Evolutionary conservation across 2,329 filamentous ascomycete genomes (phyloP).

Genomic region (Rutstroemia sp.): DNA sequence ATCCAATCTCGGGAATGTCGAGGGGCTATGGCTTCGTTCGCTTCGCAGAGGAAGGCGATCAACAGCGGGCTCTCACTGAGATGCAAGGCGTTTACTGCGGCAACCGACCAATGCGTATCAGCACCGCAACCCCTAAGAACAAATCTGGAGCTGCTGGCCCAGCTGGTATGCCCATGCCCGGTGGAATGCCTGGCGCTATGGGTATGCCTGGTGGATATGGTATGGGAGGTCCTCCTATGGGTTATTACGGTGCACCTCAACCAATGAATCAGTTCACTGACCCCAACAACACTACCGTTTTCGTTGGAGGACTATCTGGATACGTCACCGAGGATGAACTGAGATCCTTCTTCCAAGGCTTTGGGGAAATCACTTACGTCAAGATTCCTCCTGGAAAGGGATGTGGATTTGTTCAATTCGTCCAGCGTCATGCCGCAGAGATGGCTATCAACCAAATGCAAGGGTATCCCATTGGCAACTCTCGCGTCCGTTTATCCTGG

Average conservation of each 20-base stretch:
- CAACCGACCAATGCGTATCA: slow-evolving; percentile 97
- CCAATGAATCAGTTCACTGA: slow-evolving; percentile 99
- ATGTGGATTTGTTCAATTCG: slow-evolving; percentile 97
- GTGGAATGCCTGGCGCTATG: slow-evolving; percentile 42
- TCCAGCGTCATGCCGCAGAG: slow-evolving; percentile 95
- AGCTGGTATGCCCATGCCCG: slow-evolving; percentile 41
- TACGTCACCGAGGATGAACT: slow-evolving; percentile 99
- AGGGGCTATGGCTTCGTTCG: slow-evolving; percentile 97
- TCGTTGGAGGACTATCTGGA: slow-evolving; percentile 91
- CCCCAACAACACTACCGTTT: slow-evolving; percentile 98
- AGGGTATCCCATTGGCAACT: slow-evolving; percentile 98
- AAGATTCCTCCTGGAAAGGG: slow-evolving; percentile 99
- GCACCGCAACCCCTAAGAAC: slow-evolving; percentile 96
- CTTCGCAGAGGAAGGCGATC: slow-evolving; percentile 90
- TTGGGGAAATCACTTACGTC: slow-evolving; percentile 98
- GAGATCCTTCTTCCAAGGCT: slow-evolving; percentile 99
- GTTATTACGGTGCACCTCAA: slow-evolving; percentile 61
- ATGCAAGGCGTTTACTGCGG: slow-evolving; percentile 99
- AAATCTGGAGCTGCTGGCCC: slow-evolving; percentile 47
- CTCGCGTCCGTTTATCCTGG: slow-evolving; percentile 94
- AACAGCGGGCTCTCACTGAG: slow-evolving; percentile 90
- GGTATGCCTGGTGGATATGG: slow-evolving; percentile 51
- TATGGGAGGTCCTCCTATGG: slow-evolving; percentile 55
- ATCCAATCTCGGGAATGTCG: slow-evolving; percentile 94
- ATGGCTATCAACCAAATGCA: slow-evolving; percentile 99